Conservation (phyloP, 2,329 filamentous ascomycete genomes). For the Cytospora piceicola region DNA sequence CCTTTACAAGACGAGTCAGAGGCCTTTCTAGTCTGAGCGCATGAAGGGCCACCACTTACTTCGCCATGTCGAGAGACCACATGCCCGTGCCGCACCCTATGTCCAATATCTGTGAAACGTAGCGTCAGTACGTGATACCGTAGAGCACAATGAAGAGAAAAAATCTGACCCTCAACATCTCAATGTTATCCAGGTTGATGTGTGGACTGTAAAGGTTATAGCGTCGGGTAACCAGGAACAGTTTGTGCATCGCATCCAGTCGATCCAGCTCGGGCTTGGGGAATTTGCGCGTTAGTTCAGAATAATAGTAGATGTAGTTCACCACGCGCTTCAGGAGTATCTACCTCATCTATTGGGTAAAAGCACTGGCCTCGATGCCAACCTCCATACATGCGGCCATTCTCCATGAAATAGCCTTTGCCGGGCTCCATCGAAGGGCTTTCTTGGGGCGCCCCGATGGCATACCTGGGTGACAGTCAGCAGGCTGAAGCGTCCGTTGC, state of each 20-base stretch:
- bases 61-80: constrained; percentile 86
- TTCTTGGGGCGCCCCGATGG: constrained; percentile 26
- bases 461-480: constrained; percentile 5
- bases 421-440: neutral
- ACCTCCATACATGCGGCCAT: constrained; percentile 60
- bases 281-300: constrained; percentile 19
- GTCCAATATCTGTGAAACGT: constrained; percentile 53
- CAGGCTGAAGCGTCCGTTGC: neutral
- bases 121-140: too few species aligned
- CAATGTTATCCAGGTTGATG: constrained; percentile 14
- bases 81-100: constrained; percentile 88
- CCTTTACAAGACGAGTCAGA: constrained; percentile 18
- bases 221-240: constrained; percentile 57
- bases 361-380: constrained; percentile 61
- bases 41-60: constrained; percentile 55
- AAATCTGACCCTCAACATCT: constrained; percentile 12
- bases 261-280: constrained; percentile 59
- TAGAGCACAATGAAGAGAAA: neutral
- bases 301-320: neutral
- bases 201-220: constrained; percentile 24
- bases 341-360: constrained; percentile 63
- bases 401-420: constrained; percentile 43
- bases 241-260: constrained; percentile 65
- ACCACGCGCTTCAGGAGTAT: constrained; percentile 18
- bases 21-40: constrained; percentile 4